Evolutionary conservation across 208 protist species (phyloP), one percentile per base, ranked within the genome.

Genomic region (Herpetomonas samuelpessoai): DNA sequence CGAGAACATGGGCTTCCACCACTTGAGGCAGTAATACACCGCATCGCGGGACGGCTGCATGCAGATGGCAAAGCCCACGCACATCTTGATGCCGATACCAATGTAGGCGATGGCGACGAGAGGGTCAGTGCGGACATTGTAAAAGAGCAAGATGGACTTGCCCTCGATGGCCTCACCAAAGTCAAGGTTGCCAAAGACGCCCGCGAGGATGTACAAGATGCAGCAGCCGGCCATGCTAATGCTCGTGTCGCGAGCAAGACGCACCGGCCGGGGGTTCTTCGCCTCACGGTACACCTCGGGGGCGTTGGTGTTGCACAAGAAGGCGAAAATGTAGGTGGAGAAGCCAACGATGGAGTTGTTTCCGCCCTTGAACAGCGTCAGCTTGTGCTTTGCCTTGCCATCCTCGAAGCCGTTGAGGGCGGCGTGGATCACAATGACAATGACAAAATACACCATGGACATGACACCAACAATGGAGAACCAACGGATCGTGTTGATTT

Each of bases 401-500:
- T 74, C 57, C 60, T 81, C 58, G 38, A 88, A 79, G 46, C 74
- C 76, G 58, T 87, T 79, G 55, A 68, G 52, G 25, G 25, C 52
- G 3, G 81, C 71, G 82, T 93, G 83, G 49, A 87, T 70, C 19
- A 96, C 67, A 29, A 91, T 79, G 46, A 79, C 78, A 26, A 88
- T 51, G 24, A 92, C 81, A 49, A 96, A 92, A 65, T 77, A 88
- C 62, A 86, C 64, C 57, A 93, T 86, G 66, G 57, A 88, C 46
- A 71, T 57, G 44, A 93, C 80, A 1, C 80, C 85, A 45, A 93
- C 54, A 7, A 83, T 67, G 35, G 86, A 93, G 57, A 78, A 69
- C 63, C 86, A 95, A 39, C 86, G 86, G 24, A 95, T 76, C 6
- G 86, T 91, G 79, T 95, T 95, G 68, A 95, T 76, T 54, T 83